Evolutionary conservation across 116 monocot species (phyloP).

Genomic region (Trichopus zeylanicus): DNA sequence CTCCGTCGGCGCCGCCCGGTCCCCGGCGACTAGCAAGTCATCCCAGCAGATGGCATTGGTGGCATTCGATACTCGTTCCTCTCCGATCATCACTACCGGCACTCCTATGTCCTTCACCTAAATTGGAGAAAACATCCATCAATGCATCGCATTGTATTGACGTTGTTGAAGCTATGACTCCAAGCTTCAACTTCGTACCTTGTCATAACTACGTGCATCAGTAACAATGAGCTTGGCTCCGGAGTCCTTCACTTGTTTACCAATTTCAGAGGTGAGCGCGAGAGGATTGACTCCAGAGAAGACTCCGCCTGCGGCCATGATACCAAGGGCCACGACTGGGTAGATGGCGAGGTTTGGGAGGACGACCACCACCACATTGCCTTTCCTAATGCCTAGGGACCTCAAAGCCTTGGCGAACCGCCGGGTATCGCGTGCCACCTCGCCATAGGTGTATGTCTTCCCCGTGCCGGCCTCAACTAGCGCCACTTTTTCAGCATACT

Average conservation of each 20-base stretch:
- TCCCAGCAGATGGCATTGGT: conserved; percentile 51
- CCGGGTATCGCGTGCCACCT: conserved; percentile 36
- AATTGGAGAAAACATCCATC: not conserved
- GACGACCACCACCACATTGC: conserved; percentile 69
- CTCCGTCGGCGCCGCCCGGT: conserved; percentile 24
- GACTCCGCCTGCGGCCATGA: conserved; percentile 83
- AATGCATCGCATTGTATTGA: not conserved
- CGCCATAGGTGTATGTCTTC: conserved; percentile 55
- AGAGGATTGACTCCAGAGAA: conserved; percentile 87
- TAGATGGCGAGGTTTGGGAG: conserved; percentile 84
- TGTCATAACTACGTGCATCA: conserved; percentile 32
- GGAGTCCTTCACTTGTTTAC: conserved; percentile 67
- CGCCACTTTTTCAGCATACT: conserved; percentile 63
- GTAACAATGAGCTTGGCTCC: conserved; percentile 65
- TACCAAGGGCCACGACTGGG: conserved; percentile 67
- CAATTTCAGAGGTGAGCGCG: conserved; percentile 37
- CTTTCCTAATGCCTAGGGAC: conserved; percentile 61
- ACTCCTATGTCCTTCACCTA: conserved; percentile 47
- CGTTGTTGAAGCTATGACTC: no score
- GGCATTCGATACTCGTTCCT: conserved; percentile 3
- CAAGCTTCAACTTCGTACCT: conserved; percentile 21
- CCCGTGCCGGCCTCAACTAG: conserved; percentile 61
- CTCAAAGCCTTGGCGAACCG: conserved; percentile 66
- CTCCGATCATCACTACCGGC: conserved; percentile 41
- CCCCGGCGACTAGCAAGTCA: conserved; percentile 54